Evolutionary conservation across 2,329 filamentous ascomycete genomes (phyloP), one percentile per base, ranked within the genome.

Genomic region (Fusarium xyrophilum): DNA sequence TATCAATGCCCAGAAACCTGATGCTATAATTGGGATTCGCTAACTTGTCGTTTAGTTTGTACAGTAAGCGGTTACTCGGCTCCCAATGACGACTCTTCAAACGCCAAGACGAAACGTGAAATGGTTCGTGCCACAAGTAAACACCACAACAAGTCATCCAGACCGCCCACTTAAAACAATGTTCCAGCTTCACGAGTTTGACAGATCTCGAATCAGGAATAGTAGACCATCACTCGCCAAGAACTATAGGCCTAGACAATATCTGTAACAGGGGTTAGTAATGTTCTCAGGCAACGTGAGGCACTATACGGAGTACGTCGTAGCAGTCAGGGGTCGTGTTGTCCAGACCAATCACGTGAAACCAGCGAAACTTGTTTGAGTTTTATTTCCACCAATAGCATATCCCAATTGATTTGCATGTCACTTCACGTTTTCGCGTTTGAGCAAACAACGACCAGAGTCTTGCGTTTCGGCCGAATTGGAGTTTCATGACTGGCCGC

Each of bases 91-190:
- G 10, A 35, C 30, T 33, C 38, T 44, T 51, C 36, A 65, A 65
- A 60, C 63, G 47, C 63, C 63, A 65, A 65, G 63, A 17, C 63
- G 56, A 65, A 47, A 65, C 63, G 33, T n/a, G 21, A 21, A 27
- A 48, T 21, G 63, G 63, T 47, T n/a, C 43, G 30, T 39, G 47
- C 42, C 43, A 65, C 38, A 2, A 25, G n/a, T 13, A 19, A 27
- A 58, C 36, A 17, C n/a, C 21, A 35, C 39, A 2, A 15, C 8
- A 44, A 59, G 48, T 56, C 40, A 19, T 21, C 27, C 19, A 53
- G 51, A 46, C 28, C n/a, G 5, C 36, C 21, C 27, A 40, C 36
- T 38, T 8, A 23, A 38, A 53, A 64, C 56, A 51, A 36, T 23
- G 28, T 50, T 21, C 43, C 30, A 44, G 43, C 30, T 46, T 35